Evolutionary conservation across 148 eudicot genomes (phyloP).

Genomic region (Rhododendron molle): DNA sequence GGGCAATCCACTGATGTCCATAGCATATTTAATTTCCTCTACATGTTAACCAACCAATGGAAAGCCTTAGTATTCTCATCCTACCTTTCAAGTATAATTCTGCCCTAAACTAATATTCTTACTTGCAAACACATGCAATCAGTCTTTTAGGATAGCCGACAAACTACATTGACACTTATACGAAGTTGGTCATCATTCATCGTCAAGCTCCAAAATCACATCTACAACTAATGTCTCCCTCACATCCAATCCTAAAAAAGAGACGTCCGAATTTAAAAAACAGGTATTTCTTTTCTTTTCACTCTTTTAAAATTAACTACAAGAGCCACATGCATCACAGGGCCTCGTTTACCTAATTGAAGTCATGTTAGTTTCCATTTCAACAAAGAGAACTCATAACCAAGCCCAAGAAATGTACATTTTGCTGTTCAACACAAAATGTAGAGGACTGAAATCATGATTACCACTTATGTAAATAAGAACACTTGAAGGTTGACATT

Average conservation of each 20-base stretch:
- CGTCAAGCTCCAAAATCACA: background rate
- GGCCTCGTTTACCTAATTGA: too few relatives aligned
- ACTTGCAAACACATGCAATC: background rate
- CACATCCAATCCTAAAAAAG: background rate
- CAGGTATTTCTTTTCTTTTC: too few relatives aligned
- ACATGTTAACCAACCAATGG: background rate
- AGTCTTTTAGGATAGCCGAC: background rate
- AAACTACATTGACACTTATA: background rate
- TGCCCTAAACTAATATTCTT: too few relatives aligned
- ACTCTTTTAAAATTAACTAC: too few relatives aligned
- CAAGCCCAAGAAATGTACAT: too few relatives aligned
- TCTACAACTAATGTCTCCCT: background rate
- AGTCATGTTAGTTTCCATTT: too few relatives aligned
- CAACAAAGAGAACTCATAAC: too few relatives aligned
- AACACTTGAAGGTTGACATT: background rate
- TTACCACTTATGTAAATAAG: background rate
- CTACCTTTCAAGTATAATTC: background rate
- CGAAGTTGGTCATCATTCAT: background rate
- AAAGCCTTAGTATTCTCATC: background rate
- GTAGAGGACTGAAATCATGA: background rate
- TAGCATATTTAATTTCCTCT: background rate
- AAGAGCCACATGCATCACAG: too few relatives aligned
- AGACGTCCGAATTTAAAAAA: background rate
- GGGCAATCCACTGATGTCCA: background rate
- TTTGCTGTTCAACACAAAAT: too few relatives aligned